A percentile compares a stretch with the other conserved stretches of the same genome.
phyloP scores from a whole-genome alignment of 495 filamentous ascomycete genomes.

The Xanthoparmelia taractica region DNA sequence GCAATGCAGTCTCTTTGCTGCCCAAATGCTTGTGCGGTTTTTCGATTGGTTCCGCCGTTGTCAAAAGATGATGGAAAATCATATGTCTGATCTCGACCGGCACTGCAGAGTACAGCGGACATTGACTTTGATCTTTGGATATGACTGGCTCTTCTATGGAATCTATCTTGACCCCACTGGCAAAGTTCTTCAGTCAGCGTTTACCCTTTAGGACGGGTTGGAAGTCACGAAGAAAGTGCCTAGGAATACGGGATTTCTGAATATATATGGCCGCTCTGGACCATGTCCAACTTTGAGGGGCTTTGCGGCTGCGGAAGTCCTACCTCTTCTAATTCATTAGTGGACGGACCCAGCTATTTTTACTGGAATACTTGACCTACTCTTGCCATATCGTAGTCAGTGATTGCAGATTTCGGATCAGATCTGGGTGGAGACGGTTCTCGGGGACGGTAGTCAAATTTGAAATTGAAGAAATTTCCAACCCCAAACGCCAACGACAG shows the following conservation, averaged over 20 bases:
- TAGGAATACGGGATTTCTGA: background rate
- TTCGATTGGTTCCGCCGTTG: slow-evolving; percentile 19
- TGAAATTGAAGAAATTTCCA: slow-evolving; percentile 18
- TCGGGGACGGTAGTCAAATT: slow-evolving; percentile 16
- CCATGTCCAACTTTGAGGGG: background rate
- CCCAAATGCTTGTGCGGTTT: slow-evolving; percentile 24
- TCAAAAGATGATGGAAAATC: slow-evolving; percentile 20
- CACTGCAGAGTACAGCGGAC: slow-evolving; percentile 17
- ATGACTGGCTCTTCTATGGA: slow-evolving; percentile 3
- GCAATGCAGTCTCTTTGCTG: slow-evolving; percentile 21
- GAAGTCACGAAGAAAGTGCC: background rate
- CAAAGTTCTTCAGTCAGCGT: background rate
- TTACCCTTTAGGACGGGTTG: background rate
- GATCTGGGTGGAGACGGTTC: slow-evolving; percentile 8
- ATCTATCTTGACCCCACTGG: slow-evolving; percentile 20
- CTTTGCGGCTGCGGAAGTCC: background rate
- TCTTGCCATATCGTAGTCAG: slow-evolving; percentile 17
- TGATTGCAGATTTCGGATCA: slow-evolving; percentile 11
- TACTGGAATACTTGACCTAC: slow-evolving; percentile 8
- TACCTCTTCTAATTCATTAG: slow-evolving; percentile 1
- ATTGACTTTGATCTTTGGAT: slow-evolving; percentile 14
- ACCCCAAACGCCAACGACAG: slow-evolving; percentile 19
- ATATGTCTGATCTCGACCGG: slow-evolving; percentile 23
- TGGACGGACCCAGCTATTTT: background rate
- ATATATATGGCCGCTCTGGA: background rate